phyloP scores from a whole-genome alignment of 106 monocot genomes.

The Gastrodia elata region DNA sequence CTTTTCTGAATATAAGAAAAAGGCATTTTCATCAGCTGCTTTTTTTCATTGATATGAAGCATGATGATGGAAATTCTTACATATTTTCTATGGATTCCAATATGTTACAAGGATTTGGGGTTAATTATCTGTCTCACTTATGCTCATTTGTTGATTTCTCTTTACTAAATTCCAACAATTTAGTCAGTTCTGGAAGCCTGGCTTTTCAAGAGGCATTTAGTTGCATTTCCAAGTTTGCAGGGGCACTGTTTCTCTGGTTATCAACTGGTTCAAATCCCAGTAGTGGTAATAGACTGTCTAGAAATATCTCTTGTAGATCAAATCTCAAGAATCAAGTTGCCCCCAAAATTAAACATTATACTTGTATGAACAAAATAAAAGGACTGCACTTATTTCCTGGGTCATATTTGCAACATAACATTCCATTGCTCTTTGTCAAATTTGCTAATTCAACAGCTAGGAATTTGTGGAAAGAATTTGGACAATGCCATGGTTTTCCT shows the following conservation, averaged over 20 bases:
- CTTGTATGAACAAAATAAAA: slow-evolving; percentile 17
- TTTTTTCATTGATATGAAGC: slow-evolving; percentile 1
- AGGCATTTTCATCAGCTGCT: neutral
- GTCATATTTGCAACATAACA: slow-evolving; percentile 20
- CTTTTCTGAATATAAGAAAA: neutral
- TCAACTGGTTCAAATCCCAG: slow-evolving; percentile 39
- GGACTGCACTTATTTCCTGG: slow-evolving; percentile 30
- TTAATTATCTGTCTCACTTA: slow-evolving; percentile 35
- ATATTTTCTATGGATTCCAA: slow-evolving; percentile 31
- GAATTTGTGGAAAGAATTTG: slow-evolving; percentile 45
- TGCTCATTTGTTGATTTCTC: slow-evolving; percentile 51
- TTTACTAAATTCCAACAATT: slow-evolving; percentile 29
- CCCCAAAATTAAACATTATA: slow-evolving; percentile 25
- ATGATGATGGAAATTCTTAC: slow-evolving; percentile 9
- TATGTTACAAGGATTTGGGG: slow-evolving; percentile 46
- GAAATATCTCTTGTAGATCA: slow-evolving; percentile 7
- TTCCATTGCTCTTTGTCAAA: slow-evolving; percentile 33
- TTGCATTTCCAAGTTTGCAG: slow-evolving; percentile 58
- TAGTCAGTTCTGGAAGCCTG: slow-evolving; percentile 43
- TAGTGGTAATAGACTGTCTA: slow-evolving; percentile 19
- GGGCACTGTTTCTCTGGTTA: slow-evolving; percentile 59
- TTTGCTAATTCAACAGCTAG: slow-evolving; percentile 40
- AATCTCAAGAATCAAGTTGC: slow-evolving; percentile 17
- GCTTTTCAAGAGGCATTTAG: slow-evolving; percentile 52
- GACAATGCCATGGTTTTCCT: slow-evolving; percentile 27